phyloP scores from a whole-genome alignment of 2,329 filamentous ascomycete genomes.

The Pseudogymnoascus sp. region DNA sequence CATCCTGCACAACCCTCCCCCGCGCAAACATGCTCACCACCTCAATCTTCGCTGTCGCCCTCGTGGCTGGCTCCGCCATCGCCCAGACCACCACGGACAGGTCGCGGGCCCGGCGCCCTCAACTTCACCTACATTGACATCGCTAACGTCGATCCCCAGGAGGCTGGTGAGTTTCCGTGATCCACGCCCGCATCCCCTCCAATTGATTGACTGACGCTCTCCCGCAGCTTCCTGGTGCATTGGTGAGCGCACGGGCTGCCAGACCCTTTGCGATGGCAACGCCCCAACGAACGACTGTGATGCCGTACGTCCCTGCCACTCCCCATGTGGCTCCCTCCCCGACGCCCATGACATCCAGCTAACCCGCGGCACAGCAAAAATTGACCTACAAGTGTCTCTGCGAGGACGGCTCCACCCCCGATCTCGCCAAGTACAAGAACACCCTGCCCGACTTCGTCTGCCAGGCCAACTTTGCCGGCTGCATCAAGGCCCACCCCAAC shows the following conservation, averaged over 20 bases:
- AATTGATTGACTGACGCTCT: constrained; percentile 14
- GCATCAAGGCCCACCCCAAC: constrained; percentile 39
- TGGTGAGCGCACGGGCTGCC: constrained; percentile 53
- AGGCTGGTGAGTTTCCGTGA: constrained; percentile 26
- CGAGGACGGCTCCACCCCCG: constrained; percentile 44
- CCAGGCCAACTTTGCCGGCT: constrained; percentile 43
- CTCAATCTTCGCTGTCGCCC: constrained; percentile 23
- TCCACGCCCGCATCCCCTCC: neutral
- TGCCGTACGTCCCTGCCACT: constrained; percentile 38
- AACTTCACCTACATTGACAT: constrained; percentile 32
- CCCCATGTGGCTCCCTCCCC: neutral
- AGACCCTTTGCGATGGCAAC: constrained; percentile 48
- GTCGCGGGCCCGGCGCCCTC: too few relatives aligned
- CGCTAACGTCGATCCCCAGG: constrained; percentile 30
- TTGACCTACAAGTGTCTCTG: constrained; percentile 54
- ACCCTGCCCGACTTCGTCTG: constrained; percentile 57
- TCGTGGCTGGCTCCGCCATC: constrained; percentile 22
- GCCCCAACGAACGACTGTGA: constrained; percentile 49
- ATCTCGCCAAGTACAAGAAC: constrained; percentile 46
- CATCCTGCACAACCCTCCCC: neutral
- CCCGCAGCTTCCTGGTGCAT: constrained; percentile 48
- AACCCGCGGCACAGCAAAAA: constrained; percentile 32
- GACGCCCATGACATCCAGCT: neutral
- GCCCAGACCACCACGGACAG: constrained; percentile 19
- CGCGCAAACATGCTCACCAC: constrained; percentile 26